Evolutionary conservation across 2,329 filamentous ascomycete genomes (phyloP), one percentile per base, ranked within the genome.

Genomic region (Pezicula carpinea): DNA sequence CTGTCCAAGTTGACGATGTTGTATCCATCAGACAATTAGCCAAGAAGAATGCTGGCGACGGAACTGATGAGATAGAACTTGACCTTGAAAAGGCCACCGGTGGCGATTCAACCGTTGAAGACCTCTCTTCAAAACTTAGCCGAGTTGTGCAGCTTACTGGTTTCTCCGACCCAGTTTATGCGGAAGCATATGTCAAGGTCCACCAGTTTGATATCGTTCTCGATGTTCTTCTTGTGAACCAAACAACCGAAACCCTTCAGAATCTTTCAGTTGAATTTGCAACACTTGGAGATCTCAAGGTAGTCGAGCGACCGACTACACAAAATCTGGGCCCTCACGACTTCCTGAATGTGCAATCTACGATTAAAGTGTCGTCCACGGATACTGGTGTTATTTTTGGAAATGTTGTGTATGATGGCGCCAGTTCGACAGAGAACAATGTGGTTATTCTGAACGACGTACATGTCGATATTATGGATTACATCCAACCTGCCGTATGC

Each of bases 401-500:
- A 57, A 99, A 99, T 64, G 91, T 99, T 19, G 88, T 99, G 6
- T 99, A 99, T 67, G 93, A 99, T 59, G 93, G 92, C 23, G 81
- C 91, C 5, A 89, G 89, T 69, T 91, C 85, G 39, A 95, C 88
- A 1, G 93, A 95, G 65, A 95, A 88, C 46, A 95, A 96, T 57
- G 93, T 99, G 7, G 93, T 99, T 46, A 99, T 99, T 58, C 79
- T 99, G 45, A 97, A 97, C 65, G 93, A 99, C 66, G 83, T 99
- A 23, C 93, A 99, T 63, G 92, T 97, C 48, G 93, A 99, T 64
- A 96, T 99, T 56, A 99, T 99, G 93, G 93, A 99, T 71, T 99
- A 99, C 72, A 99, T 99, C 62, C 92, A 97, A 66, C 93, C 93
- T 1, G 92, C 92, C 6, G 85, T 90, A 14, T 99, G 93, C 76